Percentiles rank a stretch among this genome's conserved stretches.
These are phyloP conservation scores for Acanthamoeba royreba DNA, from an alignment of 208 protist species.

Conservation along the genomic window DNA sequence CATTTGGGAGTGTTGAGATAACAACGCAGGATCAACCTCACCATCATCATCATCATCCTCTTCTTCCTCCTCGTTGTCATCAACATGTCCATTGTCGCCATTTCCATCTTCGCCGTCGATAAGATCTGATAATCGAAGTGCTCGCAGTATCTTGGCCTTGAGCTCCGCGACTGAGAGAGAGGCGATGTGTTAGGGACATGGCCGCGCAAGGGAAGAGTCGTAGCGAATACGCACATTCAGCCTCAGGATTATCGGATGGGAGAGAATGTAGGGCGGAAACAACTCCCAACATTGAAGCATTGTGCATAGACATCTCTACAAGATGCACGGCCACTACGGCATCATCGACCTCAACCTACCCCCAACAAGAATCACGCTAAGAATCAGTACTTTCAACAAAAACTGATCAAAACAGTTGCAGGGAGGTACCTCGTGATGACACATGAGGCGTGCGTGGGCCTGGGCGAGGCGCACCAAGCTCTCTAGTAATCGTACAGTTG, in stretches of 20 bases:
- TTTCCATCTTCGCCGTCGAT: background rate
- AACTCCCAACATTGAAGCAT: conserved; percentile 44
- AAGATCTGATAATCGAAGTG: background rate
- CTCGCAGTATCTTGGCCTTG: background rate
- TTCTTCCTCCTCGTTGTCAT: background rate
- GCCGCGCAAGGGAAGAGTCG: conserved; percentile 20
- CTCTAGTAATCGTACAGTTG: conserved; percentile 98
- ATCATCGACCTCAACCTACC: conserved; percentile 72
- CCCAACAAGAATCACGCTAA: conserved; percentile 85
- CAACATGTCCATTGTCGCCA: background rate
- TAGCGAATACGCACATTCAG: conserved; percentile 46
- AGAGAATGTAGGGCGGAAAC: conserved; percentile 58
- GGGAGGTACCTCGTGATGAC: conserved; percentile 93
- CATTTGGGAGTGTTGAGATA: background rate
- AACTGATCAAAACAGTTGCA: conserved; percentile 82
- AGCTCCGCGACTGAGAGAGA: background rate
- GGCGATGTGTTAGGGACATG: background rate
- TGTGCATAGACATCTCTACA: conserved; percentile 74
- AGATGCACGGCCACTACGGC: conserved; percentile 74
- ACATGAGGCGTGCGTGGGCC: conserved; percentile 86
- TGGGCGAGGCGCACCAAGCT: conserved; percentile 97
- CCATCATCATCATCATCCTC: background rate
- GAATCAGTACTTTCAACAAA: background rate
- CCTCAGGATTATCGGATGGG: conserved; percentile 77
- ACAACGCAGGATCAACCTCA: background rate